Percentiles rank a stretch among this genome's conserved stretches.
Conservation (phyloP, 2,329 filamentous ascomycete species). For the Penicillium sp. region DNA sequence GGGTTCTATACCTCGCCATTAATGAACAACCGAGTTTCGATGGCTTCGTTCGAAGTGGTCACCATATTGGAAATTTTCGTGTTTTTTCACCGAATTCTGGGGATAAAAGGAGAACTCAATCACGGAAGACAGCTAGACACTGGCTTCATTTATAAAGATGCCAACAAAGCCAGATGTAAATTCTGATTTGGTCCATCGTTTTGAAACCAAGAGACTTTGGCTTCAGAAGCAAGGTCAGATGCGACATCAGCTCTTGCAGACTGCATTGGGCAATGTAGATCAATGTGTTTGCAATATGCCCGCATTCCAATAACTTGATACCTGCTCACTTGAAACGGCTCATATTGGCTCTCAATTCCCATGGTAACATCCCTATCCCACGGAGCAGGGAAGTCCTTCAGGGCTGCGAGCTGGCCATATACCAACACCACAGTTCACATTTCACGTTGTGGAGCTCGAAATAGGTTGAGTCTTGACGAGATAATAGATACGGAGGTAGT, state of each 20-base stretch:
- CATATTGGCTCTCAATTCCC: background rate
- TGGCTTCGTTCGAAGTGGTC: slow-evolving; percentile 12
- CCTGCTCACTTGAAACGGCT: no score
- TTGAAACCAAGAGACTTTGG: background rate
- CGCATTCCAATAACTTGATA: no score
- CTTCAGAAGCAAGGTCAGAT: background rate
- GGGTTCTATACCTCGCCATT: slow-evolving; percentile 27
- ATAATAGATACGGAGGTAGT: no score
- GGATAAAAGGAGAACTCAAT: background rate
- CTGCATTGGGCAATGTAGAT: background rate
- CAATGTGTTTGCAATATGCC: background rate
- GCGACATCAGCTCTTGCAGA: background rate
- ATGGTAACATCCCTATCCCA: background rate
- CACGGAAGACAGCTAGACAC: background rate
- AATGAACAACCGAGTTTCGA: slow-evolving; percentile 36
- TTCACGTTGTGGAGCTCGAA: background rate
- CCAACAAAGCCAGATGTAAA: background rate
- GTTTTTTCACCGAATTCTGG: background rate
- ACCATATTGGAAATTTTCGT: slow-evolving; percentile 10
- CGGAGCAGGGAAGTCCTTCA: background rate
- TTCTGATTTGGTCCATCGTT: background rate
- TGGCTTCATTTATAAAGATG: background rate
- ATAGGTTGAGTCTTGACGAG: no score
- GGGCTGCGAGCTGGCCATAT: no score
- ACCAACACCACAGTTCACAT: background rate